Evolutionary conservation across 352 stramenopile species (phyloP).

Genomic region (Phytophthora brassicae): DNA sequence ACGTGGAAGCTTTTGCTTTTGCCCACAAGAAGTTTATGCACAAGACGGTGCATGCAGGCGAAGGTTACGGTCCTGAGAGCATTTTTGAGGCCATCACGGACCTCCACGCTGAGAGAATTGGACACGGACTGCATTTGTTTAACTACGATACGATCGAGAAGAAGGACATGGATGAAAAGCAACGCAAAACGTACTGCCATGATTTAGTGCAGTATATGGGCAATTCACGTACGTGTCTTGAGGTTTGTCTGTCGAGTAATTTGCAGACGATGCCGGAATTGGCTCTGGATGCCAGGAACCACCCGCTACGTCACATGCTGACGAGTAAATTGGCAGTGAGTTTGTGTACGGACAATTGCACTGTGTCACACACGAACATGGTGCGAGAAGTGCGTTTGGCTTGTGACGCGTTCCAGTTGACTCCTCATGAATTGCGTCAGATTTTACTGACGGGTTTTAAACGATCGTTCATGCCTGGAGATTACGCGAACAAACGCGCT

Average conservation of each 20-base stretch:
- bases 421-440: constrained; percentile 65
- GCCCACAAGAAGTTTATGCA: constrained; percentile 89
- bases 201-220: constrained; percentile 84
- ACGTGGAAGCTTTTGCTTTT: constrained; percentile 81
- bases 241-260: constrained; percentile 89
- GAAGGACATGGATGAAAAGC: constrained; percentile 37
- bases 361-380: constrained; percentile 86
- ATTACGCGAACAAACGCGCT: constrained; percentile 72
- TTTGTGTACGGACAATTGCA: constrained; percentile 89
- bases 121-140: constrained; percentile 86
- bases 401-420: constrained; percentile 78
- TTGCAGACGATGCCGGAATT: constrained; percentile 84
- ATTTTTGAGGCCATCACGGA: constrained; percentile 89
- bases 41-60: constrained; percentile 88
- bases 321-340: constrained; percentile 79
- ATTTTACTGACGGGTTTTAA: constrained; percentile 88
- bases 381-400: constrained; percentile 79
- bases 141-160: constrained; percentile 73
- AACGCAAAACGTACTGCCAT: constrained; percentile 70
- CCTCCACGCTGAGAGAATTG: constrained; percentile 84
- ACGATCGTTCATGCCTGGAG: constrained; percentile 80
- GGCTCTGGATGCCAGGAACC: constrained; percentile 63
- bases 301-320: constrained; percentile 83
- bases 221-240: constrained; percentile 78
- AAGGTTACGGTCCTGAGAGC: constrained; percentile 86